These are phyloP conservation scores for Planoprotostelium fungivorum DNA, from an alignment of 78 protist species.

Conservation along the genomic window DNA sequence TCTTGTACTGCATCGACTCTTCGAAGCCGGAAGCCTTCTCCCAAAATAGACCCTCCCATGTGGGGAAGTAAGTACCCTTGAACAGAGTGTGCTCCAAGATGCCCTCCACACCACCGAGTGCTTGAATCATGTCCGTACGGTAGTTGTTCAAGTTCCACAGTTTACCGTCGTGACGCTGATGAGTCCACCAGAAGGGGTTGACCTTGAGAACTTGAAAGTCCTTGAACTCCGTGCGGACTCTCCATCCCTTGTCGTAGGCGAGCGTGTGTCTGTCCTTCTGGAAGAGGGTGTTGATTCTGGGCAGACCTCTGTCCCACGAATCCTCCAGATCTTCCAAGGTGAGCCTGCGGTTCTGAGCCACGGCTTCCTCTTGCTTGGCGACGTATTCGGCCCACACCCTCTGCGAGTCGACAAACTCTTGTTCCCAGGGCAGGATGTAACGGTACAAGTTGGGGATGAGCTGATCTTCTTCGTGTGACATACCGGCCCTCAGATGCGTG, in stretches of 20 bases:
- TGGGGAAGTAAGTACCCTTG: constrained; percentile 99
- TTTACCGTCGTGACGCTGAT: constrained; percentile 99
- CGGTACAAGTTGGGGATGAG: constrained; percentile 98
- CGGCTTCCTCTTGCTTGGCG: constrained; percentile 95
- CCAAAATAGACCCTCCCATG: constrained; percentile 99
- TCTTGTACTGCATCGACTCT: constrained; percentile 95
- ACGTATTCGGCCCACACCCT: constrained; percentile 99
- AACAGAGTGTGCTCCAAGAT: constrained; percentile 99
- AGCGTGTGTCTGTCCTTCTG: constrained; percentile 95
- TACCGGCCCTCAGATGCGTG: constrained; percentile 98
- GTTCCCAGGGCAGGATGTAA: constrained; percentile 99
- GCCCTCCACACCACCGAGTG: constrained; percentile 99
- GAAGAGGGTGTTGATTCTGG: constrained; percentile 99
- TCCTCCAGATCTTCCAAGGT: constrained; percentile 99
- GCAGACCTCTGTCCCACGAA: constrained; percentile 98
- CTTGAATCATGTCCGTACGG: constrained; percentile 99
- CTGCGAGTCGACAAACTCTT: constrained; percentile 97
- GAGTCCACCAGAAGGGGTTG: constrained; percentile 99
- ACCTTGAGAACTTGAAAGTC: constrained; percentile 86
- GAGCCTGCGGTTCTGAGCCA: constrained; percentile 92
- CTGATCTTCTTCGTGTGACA: constrained; percentile 97
- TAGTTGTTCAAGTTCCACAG: constrained; percentile 99
- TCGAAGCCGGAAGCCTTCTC: constrained; percentile 86
- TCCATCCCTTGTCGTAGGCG: constrained; percentile 99
- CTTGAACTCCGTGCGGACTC: constrained; percentile 96